Percentiles rank a stretch among this genome's conserved stretches.
These are phyloP conservation scores for Pichia rugopelliculosa DNA, from an alignment of 805 yeast genomes.

Conservation along the genomic window DNA sequence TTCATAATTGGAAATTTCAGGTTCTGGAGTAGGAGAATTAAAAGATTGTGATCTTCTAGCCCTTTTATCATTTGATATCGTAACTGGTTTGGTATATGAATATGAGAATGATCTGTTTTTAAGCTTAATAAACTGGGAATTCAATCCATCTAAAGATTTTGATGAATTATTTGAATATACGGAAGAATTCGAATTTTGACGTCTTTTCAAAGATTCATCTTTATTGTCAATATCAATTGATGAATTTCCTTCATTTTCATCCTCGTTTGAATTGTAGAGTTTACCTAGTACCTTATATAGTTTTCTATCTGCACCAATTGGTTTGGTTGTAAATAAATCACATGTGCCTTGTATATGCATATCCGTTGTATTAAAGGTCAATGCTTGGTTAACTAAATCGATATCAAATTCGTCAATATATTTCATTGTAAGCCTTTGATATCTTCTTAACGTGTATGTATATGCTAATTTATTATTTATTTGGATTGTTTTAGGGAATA, in stretches of 20 bases:
- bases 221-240: constrained; percentile 1
- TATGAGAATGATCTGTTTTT: constrained; percentile 29
- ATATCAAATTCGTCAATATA: constrained; percentile 90
- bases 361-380: constrained; percentile 70
- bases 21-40: constrained; percentile 24
- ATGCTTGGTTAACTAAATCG: constrained; percentile 82
- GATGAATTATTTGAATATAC: constrained; percentile 11
- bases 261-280: constrained; percentile 27
- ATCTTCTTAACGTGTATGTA: too few species aligned
- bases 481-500: too few species aligned
- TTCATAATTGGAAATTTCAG: constrained; percentile 7
- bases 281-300: constrained; percentile 81
- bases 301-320: constrained; percentile 84
- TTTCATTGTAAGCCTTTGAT: constrained; percentile 32
- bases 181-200: constrained; percentile 20
- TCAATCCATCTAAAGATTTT: constrained; percentile 13
- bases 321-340: constrained; percentile 90
- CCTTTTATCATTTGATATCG: constrained; percentile 9
- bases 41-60: constrained; percentile 26
- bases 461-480: too few species aligned
- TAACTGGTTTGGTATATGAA: constrained; percentile 21
- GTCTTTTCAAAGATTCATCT: background rate
- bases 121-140: constrained; percentile 26
- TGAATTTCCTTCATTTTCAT: constrained; percentile 4
- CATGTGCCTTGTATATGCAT: constrained; percentile 80